Conservation (phyloP, 768 basidiomycete species). For the Phlebiopsis flavidoalba region DNA sequence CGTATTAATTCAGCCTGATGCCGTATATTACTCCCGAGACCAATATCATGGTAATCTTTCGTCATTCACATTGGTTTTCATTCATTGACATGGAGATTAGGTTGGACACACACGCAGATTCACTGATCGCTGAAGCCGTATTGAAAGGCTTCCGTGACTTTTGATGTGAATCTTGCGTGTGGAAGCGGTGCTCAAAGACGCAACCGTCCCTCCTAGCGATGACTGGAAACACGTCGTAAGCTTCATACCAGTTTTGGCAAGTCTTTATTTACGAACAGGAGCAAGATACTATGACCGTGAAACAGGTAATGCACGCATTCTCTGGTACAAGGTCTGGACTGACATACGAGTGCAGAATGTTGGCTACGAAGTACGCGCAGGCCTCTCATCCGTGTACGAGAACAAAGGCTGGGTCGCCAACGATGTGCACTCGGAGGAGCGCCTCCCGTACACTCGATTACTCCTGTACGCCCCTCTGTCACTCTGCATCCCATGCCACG, state of each 20-base stretch:
- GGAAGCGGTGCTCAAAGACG: constrained; percentile 72
- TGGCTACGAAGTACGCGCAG: constrained; percentile 78
- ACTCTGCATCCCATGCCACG: neutral
- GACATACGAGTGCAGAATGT: constrained; percentile 40
- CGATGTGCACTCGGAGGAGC: constrained; percentile 74
- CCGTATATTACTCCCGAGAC: constrained; percentile 41
- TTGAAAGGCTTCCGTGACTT: constrained; percentile 58
- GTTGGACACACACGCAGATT: constrained; percentile 78
- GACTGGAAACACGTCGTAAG: constrained; percentile 51
- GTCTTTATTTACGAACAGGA: neutral
- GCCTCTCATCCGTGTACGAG: constrained; percentile 64
- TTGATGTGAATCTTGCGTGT: constrained; percentile 61
- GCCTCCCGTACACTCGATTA: constrained; percentile 77
- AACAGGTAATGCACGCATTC: constrained; percentile 39
- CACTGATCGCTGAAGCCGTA: constrained; percentile 66
- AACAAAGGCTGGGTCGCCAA: constrained; percentile 71
- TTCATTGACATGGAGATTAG: constrained; percentile 24
- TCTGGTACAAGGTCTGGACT: too few species aligned
- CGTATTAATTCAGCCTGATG: neutral
- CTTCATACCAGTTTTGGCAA: constrained; percentile 9
- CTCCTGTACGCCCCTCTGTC: constrained; percentile 45
- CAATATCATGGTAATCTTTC: constrained; percentile 64
- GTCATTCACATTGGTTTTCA: neutral
- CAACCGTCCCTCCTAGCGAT: constrained; percentile 50
- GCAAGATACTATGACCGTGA: constrained; percentile 65